Base-by-base conservation (phyloP, 805 yeast species). In the Candida maris region DNA sequence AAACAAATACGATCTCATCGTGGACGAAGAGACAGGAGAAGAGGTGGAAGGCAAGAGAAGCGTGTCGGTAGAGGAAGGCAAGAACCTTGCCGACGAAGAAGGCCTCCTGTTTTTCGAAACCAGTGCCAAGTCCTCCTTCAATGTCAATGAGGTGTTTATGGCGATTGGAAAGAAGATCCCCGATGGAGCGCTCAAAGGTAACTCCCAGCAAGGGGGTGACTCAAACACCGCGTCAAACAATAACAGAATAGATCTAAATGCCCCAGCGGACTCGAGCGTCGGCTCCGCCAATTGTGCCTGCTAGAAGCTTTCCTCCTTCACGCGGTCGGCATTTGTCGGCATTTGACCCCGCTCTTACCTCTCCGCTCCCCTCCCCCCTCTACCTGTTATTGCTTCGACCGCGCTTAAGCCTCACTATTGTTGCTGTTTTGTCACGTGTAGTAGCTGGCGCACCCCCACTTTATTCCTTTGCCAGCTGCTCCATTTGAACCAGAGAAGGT, bases 101-200 rank as follows among this genome's bases (percentile, higher is more conserved):
- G 88, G 85, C 2, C 68, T 93, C 41, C 65, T 93, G 46, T 91
- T 91, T 57, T 91, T 85, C 57, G 98, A 91, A 66, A 87, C 97
- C 6, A 81, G 93, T 57, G 98, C 98, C 15, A 91, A 91, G 67
- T 79, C 94, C 3, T 84, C 91, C 13, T 71, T 73, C 53, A 88
- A 89, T 54, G 96, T 91, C 26, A 86, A 84, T 54, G 95, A 91
- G 45, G 95, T 91, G 37, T 91, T 91, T 59, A 66, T 86, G 56
- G 91, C 86, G 12, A 85, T 91, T 46, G 98, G 96, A 30, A 78
- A 79, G 41, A 81, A 83, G 65, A 84, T 91, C 37, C 96, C 97
- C 41, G 61, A 60, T 37, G 46, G 51, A 39, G 21, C 52, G 4
- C 37, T 38, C 8, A 46, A 49, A 24, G 32, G 54, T 44, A 43